Evolutionary conservation across 2,329 filamentous ascomycete species (phyloP).

Genomic region (Harringtonia aguacate): DNA sequence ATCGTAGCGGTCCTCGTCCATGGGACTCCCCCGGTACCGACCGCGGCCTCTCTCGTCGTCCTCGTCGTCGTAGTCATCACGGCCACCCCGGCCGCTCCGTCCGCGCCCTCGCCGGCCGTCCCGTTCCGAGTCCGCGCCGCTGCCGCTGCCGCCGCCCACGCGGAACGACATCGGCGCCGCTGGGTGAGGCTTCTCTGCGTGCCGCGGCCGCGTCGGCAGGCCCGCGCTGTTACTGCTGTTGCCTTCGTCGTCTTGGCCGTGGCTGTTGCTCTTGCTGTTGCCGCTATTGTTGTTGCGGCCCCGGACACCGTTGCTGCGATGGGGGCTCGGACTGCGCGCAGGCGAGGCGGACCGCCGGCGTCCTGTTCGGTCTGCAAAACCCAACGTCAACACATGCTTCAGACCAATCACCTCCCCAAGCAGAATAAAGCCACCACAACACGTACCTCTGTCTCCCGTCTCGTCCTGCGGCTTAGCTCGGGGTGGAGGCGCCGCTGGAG

Average conservation of each 20-base stretch:
- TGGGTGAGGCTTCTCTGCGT: background rate
- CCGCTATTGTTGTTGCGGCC: background rate
- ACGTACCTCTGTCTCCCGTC: background rate
- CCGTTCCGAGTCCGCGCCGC: slow-evolving; percentile 35
- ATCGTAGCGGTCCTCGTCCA: slow-evolving; percentile 1
- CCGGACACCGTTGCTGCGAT: background rate
- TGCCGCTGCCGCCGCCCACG: slow-evolving; percentile 3
- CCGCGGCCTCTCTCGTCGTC: background rate
- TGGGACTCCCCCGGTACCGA: background rate
- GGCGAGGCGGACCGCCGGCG: slow-evolving; percentile 10
- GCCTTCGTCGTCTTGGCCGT: background rate
- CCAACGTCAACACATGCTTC: too few species aligned
- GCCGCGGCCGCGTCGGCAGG: slow-evolving; percentile 7
- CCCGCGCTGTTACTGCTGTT: background rate
- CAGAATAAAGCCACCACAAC: background rate
- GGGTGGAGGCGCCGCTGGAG: background rate
- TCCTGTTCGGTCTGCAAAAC: background rate
- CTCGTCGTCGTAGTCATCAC: background rate
- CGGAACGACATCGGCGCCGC: slow-evolving; percentile 10
- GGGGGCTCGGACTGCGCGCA: slow-evolving; percentile 6
- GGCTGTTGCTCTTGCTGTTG: background rate
- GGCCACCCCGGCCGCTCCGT: slow-evolving; percentile 53
- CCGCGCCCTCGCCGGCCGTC: slow-evolving; percentile 47
- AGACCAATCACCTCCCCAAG: too few species aligned
- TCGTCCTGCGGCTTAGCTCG: background rate